A percentile compares a stretch with the other conserved stretches of the same genome.
These are phyloP conservation scores for Pichia norvegensis DNA, from an alignment of 1,139 yeast species.

Conservation along the genomic window DNA sequence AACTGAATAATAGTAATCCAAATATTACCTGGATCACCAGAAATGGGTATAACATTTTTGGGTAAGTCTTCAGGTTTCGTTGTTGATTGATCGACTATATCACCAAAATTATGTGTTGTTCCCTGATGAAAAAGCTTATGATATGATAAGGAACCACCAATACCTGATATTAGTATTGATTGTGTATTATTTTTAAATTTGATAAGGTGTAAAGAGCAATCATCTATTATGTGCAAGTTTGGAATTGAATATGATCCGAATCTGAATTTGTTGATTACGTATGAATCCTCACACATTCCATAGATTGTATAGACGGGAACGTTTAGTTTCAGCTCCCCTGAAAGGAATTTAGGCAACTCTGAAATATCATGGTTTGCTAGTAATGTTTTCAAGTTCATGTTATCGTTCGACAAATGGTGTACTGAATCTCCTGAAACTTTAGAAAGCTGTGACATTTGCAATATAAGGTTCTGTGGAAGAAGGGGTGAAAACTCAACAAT, in stretches of 20 bases:
- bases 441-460: slow-evolving; percentile 41
- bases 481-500: slow-evolving; percentile 64
- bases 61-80: slow-evolving; percentile 5
- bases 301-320: slow-evolving; percentile 71
- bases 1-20: slow-evolving; percentile 71
- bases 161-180: slow-evolving; percentile 51
- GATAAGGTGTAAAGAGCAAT: slow-evolving; percentile 38
- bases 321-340: slow-evolving; percentile 39
- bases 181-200: slow-evolving; percentile 32
- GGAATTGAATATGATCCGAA: slow-evolving; percentile 45
- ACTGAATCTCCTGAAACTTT: slow-evolving; percentile 35
- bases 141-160: slow-evolving; percentile 65
- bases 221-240: slow-evolving; percentile 58
- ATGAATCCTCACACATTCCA: slow-evolving; percentile 71
- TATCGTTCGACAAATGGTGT: slow-evolving; percentile 30
- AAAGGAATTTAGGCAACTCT: slow-evolving; percentile 45
- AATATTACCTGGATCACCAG: slow-evolving; percentile 68
- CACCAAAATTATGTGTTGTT: slow-evolving; percentile 26
- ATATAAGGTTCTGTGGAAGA: slow-evolving; percentile 39
- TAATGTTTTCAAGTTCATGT: slow-evolving; percentile 34
- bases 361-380: slow-evolving; percentile 38
- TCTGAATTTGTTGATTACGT: slow-evolving; percentile 54
- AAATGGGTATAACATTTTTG: slow-evolving; percentile 32
- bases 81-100: slow-evolving; percentile 19
- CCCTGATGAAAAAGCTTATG: slow-evolving; percentile 70